A percentile compares a stretch with the other conserved stretches of the same genome.
These are phyloP conservation scores for Rhizopogon vinicolor DNA, from an alignment of 768 basidiomycete species.

Conservation along the genomic window DNA sequence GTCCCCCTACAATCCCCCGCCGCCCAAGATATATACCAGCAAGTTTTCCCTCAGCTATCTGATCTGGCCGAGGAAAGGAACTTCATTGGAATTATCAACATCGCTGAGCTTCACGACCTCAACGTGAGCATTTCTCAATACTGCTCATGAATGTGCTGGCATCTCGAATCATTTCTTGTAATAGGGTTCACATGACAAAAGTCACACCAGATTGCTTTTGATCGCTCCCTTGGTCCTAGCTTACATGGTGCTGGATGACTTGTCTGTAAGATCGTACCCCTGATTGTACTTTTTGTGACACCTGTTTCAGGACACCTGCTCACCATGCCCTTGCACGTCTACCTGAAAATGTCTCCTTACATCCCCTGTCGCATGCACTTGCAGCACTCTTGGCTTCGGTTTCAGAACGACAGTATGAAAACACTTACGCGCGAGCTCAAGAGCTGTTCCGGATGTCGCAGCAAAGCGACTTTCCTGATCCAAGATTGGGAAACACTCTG, in stretches of 20 bases:
- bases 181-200: constrained; percentile 35
- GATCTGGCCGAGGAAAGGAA: constrained; percentile 42
- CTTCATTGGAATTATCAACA: constrained; percentile 36
- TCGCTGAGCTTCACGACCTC: constrained; percentile 52
- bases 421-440: constrained; percentile 47
- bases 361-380: constrained; percentile 45
- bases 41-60: constrained; percentile 38
- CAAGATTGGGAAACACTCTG: constrained; percentile 41
- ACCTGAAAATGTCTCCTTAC: constrained; percentile 39
- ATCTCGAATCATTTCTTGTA: constrained; percentile 1
- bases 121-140: constrained; percentile 33
- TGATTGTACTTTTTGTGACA: neutral
- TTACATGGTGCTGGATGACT: constrained; percentile 59
- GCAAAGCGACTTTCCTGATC: constrained; percentile 41
- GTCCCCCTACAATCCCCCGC: constrained; percentile 11
- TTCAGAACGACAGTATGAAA: constrained; percentile 49
- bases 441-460: constrained; percentile 37
- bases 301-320: constrained; percentile 47
- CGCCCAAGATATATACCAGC: constrained; percentile 36
- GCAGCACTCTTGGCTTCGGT: constrained; percentile 44
- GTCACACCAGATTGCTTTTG: constrained; percentile 44
- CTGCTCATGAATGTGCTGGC: neutral
- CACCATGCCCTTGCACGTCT: constrained; percentile 53
- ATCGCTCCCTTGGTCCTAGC: constrained; percentile 58
- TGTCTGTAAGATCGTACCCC: constrained; percentile 36